A percentile compares a stretch with the other conserved stretches of the same genome.
phyloP scores from a whole-genome alignment of 768 basidiomycete genomes.

The Trichaptum fuscoviolaceum region DNA sequence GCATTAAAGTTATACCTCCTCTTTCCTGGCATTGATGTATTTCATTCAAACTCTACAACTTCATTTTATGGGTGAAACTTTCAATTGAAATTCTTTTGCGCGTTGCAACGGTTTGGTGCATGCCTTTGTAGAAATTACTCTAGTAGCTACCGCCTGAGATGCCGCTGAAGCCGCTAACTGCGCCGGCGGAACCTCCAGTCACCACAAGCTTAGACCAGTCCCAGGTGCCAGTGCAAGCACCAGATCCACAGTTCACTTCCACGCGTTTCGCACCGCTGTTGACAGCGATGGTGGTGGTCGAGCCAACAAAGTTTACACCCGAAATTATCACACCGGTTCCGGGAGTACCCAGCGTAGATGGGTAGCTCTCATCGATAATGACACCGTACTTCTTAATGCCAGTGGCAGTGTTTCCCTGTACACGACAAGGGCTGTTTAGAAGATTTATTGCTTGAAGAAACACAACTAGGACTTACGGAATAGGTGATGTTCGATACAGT shows the following conservation, averaged over 20 bases:
- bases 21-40: background rate
- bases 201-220: conserved; percentile 43
- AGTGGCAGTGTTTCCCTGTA: conserved; percentile 48
- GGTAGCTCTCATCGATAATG: conserved; percentile 63
- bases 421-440: background rate
- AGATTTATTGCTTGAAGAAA: background rate
- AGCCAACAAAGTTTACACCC: conserved; percentile 44
- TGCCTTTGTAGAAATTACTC: background rate
- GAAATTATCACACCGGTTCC: conserved; percentile 54
- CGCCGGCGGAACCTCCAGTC: conserved; percentile 39
- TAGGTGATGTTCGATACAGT: conserved; percentile 32
- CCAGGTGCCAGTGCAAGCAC: conserved; percentile 51
- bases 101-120: background rate
- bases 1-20: background rate
- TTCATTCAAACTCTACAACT: background rate
- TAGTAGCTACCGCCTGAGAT: conserved; percentile 22
- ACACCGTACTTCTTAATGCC: conserved; percentile 48
- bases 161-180: conserved; percentile 25
- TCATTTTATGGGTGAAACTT: no score
- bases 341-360: conserved; percentile 43
- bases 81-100: background rate
- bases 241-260: conserved; percentile 51
- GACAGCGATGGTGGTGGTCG: conserved; percentile 39
- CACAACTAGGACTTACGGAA: background rate
- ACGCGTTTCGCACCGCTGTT: conserved; percentile 37